Evolutionary conservation across 2,329 filamentous ascomycete genomes (phyloP).

Genomic region (Corinectria fuckeliana): DNA sequence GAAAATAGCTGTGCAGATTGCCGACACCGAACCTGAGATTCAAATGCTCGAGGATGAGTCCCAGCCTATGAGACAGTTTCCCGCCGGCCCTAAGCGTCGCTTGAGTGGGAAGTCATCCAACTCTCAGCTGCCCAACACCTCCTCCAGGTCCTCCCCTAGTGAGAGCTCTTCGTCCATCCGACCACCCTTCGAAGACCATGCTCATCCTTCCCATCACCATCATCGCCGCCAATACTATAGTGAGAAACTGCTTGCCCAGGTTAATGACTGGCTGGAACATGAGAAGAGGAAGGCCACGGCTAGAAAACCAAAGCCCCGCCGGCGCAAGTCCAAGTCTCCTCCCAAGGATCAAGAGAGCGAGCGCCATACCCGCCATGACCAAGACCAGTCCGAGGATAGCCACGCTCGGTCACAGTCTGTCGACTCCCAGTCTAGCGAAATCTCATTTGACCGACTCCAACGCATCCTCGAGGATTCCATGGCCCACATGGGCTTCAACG

Average conservation of each 20-base stretch:
- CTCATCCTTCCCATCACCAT: constrained; percentile 35
- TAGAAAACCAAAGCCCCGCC: constrained; percentile 50
- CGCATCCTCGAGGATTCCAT: constrained; percentile 76
- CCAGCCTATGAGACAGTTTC: constrained; percentile 41
- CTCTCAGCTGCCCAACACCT: constrained; percentile 42
- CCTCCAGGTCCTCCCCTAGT: constrained; percentile 54
- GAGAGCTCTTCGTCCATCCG: constrained; percentile 40
- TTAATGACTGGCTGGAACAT: constrained; percentile 82
- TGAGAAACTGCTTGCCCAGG: constrained; percentile 72
- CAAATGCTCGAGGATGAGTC: constrained; percentile 42
- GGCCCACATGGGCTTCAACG: constrained; percentile 57
- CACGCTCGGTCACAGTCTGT: constrained; percentile 60
- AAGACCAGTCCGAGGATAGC: constrained; percentile 23
- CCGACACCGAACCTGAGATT: constrained; percentile 53
- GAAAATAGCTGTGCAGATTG: constrained; percentile 60
- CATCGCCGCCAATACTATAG: constrained; percentile 50
- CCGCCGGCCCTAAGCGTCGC: constrained; percentile 43
- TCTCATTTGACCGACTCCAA: constrained; percentile 82
- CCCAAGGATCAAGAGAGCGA: constrained; percentile 33
- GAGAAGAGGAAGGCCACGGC: constrained; percentile 70
- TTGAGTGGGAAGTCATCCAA: constrained; percentile 42
- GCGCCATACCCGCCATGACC: constrained; percentile 23
- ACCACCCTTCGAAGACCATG: constrained; percentile 38
- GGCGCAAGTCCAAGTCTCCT: constrained; percentile 51
- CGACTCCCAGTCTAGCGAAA: constrained; percentile 70